Conservation (phyloP, 345 rosid genomes). For the Rhodamnia argentea region DNA sequence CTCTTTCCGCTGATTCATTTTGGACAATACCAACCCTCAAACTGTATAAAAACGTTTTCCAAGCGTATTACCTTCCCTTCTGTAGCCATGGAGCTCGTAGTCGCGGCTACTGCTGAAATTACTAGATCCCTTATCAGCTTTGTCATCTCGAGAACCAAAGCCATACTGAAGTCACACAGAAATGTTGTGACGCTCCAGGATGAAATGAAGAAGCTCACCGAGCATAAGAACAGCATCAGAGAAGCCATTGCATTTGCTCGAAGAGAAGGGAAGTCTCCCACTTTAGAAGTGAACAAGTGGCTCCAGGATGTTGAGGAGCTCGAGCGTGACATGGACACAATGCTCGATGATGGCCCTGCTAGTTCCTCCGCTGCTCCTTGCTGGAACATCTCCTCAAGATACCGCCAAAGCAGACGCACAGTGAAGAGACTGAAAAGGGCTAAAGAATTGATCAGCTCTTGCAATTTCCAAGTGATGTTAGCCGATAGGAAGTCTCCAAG, state of each 20-base stretch:
- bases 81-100: slow-evolving; percentile 7
- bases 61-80: background rate
- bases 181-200: slow-evolving; percentile 5
- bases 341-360: slow-evolving; percentile 1
- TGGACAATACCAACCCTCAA: background rate
- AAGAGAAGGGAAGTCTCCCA: slow-evolving; percentile 17
- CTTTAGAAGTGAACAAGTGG: slow-evolving; percentile 8
- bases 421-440: slow-evolving; percentile 2
- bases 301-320: slow-evolving; percentile 13
- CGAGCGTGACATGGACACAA: slow-evolving; percentile 1
- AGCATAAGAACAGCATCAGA: background rate
- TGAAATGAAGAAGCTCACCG: slow-evolving; percentile 7
- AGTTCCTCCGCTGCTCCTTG: background rate
- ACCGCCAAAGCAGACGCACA: slow-evolving; percentile 2
- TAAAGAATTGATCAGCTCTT: slow-evolving; percentile 1
- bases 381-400: background rate
- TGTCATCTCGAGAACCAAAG: background rate
- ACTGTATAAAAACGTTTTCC: background rate
- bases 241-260: slow-evolving; percentile 7
- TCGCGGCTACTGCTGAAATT: slow-evolving; percentile 6
- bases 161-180: background rate
- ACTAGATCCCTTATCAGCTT: background rate
- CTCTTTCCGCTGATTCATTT: background rate
- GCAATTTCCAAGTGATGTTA: slow-evolving; percentile 5
- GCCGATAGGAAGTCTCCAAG: slow-evolving; percentile 11